These are phyloP conservation scores for Pseudocercospora fuligena DNA, from an alignment of 2,329 filamentous ascomycete genomes.

Conservation along the genomic window DNA sequence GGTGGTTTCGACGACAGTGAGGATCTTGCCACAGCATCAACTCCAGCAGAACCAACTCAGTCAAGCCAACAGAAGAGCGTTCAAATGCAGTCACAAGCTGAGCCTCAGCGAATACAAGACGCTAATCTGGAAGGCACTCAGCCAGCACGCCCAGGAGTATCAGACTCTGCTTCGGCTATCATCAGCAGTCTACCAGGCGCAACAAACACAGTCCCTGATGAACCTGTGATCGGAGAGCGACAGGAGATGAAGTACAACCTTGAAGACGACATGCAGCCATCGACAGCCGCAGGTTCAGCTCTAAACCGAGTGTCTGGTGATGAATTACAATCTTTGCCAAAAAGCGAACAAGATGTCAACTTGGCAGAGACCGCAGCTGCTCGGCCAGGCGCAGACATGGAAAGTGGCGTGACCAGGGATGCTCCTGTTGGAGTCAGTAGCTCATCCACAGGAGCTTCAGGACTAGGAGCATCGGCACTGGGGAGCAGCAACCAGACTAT, in stretches of 20 bases:
- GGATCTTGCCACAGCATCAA: background rate
- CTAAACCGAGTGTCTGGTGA: background rate
- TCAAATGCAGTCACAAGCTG: background rate
- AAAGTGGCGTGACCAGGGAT: background rate
- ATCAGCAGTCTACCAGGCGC: background rate
- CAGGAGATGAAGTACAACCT: conserved; percentile 1
- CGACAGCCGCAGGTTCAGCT: background rate
- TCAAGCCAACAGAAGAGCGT: conserved; percentile 3
- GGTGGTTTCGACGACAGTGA: conserved; percentile 17
- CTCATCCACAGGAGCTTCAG: background rate
- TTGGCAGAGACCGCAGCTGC: conserved; percentile 15
- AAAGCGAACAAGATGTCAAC: conserved; percentile 18
- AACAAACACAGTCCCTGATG: background rate
- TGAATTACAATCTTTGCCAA: background rate
- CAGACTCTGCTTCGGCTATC: conserved; percentile 7
- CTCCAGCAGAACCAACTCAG: background rate
- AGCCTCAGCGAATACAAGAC: conserved; percentile 11
- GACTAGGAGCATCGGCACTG: background rate
- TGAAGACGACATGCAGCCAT: background rate
- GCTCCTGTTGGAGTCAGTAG: conserved; percentile 7
- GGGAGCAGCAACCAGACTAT: background rate
- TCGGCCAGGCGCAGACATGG: conserved; percentile 14
- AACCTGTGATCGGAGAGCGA: background rate
- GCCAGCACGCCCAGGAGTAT: conserved; percentile 16
- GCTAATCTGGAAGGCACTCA: conserved; percentile 12